Evolutionary conservation across 2,329 filamentous ascomycete species (phyloP), one percentile per base, ranked within the genome.

Genomic region (Stromatinia cepivora): DNA sequence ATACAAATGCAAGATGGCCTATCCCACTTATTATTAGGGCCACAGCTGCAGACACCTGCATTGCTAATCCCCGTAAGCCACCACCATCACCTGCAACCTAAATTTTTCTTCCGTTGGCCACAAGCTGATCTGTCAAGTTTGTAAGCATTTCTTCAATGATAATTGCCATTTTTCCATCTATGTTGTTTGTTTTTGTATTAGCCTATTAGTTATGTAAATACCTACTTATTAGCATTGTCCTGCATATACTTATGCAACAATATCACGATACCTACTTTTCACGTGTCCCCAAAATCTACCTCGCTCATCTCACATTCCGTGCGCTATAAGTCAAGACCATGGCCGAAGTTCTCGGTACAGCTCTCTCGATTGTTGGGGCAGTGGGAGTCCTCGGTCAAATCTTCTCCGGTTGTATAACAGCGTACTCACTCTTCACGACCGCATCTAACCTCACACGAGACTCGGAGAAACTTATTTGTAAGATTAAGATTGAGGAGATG

Each of bases 401-500:
- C 63, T 84, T 84, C 66, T 79, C 82, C 71, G 82, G 81, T 42
- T 83, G 82, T 76, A 78, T 83, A 70, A 81, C 81, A 70, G 81
- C 81, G 13, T 84, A 84, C 72, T 75, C 78, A 39, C 80, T 81
- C 78, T 84, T 84, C 75, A 80, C 80, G 22, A 76, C 79, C 22
- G 82, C 82, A 1, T 74, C 77, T 53, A 79, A 82, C 59, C 76
- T 83, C n/a, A 81, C 82, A 69, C 75, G 75, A 31, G 81, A 84
- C 74, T 79, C 78, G 70, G 80, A 82, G 74, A 79, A 80, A 52
- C 76, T 84, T 45, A 75, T 82, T 56, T 83, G 82, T 77, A 84
- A 84, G 73, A 81, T 84, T 67, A 80, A 81, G 64, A 84, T 84
- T 73, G 82, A 84, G 76, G 82, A 84, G 79, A 83, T 82, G 81